These are phyloP conservation scores for Lachancea nothofagi DNA, from an alignment of 805 yeast species.

Conservation along the genomic window DNA sequence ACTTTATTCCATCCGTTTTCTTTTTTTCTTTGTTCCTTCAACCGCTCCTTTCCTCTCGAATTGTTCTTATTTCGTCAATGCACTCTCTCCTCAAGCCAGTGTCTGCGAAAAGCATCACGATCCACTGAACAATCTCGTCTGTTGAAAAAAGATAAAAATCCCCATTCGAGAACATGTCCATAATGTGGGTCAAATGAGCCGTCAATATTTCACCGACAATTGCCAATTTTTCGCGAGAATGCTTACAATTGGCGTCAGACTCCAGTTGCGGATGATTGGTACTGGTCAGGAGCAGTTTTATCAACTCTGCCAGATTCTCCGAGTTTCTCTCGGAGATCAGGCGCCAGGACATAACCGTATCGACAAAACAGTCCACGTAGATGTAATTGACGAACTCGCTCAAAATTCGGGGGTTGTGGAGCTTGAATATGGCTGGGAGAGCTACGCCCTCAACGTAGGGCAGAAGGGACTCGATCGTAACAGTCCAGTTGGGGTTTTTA, in stretches of 20 bases:
- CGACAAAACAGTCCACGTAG: constrained; percentile 20
- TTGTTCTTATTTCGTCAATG: constrained; percentile 39
- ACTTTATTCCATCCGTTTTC: neutral
- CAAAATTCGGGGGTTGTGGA: constrained; percentile 14
- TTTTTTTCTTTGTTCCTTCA: neutral
- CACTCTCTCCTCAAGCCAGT: constrained; percentile 33
- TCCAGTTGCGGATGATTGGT: constrained; percentile 22
- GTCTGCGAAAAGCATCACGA: constrained; percentile 38
- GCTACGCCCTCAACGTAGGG: constrained; percentile 19
- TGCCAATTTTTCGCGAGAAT: constrained; percentile 26
- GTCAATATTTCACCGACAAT: constrained; percentile 27
- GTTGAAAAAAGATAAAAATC: constrained; percentile 37
- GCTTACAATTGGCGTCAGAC: constrained; percentile 19
- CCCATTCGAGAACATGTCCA: constrained; percentile 38
- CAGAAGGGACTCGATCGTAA: constrained; percentile 17
- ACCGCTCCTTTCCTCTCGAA: constrained; percentile 37
- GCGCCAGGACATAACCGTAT: constrained; percentile 25
- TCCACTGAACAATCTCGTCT: constrained; percentile 34
- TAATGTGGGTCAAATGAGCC: constrained; percentile 38
- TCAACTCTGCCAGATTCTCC: constrained; percentile 26
- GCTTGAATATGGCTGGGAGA: constrained; percentile 16
- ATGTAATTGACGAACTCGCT: constrained; percentile 18
- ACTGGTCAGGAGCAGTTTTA: constrained; percentile 23
- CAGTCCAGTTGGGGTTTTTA: constrained; percentile 20
- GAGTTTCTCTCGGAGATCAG: constrained; percentile 32